Evolutionary conservation across 441 rosid genomes (phyloP).

Genomic region (Pelargonium australe): DNA sequence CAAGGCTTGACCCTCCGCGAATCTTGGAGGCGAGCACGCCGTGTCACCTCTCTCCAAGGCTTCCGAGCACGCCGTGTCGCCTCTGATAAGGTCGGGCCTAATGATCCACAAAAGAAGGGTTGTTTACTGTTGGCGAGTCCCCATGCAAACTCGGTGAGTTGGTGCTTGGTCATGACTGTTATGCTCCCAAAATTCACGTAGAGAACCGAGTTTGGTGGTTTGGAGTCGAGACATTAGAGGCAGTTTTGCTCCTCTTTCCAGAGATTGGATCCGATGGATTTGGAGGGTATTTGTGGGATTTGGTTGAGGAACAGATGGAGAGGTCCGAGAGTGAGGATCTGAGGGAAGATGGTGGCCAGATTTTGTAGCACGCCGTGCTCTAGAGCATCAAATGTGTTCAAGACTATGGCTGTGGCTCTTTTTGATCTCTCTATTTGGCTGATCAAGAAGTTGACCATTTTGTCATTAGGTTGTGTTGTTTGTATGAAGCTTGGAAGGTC

Average conservation of each 20-base stretch:
- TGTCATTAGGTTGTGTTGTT: background rate
- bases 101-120: background rate
- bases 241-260: background rate
- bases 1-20: too few species aligned
- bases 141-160: constrained; percentile 36
- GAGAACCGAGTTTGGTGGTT: constrained; percentile 27
- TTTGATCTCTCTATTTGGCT: background rate
- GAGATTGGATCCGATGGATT: background rate
- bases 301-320: background rate
- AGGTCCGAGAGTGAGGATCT: background rate
- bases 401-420: background rate
- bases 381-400: constrained; percentile 2
- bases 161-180: constrained; percentile 23
- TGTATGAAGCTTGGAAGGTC: background rate
- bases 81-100: background rate
- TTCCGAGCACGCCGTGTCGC: too few species aligned
- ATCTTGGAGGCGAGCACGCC: too few species aligned
- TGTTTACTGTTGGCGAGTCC: constrained; percentile 21
- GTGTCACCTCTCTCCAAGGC: too few species aligned
- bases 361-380: background rate
- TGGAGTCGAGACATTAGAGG: constrained; percentile 4
- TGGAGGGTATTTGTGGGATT: too few species aligned
- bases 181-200: constrained; percentile 27
- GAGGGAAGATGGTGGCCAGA: background rate
- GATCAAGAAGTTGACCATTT: background rate